Conservation (phyloP, 2,329 filamentous ascomycete genomes). For the Lachnellula cervina region DNA sequence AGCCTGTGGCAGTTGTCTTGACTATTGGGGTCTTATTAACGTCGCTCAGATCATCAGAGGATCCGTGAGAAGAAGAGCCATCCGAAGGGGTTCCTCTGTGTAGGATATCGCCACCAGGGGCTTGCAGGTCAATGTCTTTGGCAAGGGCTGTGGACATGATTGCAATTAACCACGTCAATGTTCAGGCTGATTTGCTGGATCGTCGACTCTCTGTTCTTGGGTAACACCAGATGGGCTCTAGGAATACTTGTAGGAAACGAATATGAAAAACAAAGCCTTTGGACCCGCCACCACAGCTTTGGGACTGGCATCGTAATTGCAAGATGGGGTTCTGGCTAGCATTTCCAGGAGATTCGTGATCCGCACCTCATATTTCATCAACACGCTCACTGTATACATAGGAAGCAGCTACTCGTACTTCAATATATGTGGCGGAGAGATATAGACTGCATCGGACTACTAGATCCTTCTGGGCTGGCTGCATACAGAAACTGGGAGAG, state of each 20-base stretch:
- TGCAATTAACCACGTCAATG: background rate
- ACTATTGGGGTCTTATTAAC: background rate
- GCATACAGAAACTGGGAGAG: too few species aligned
- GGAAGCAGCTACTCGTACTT: background rate
- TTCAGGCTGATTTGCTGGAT: background rate
- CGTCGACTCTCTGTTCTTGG: background rate
- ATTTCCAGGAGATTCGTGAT: constrained; percentile 3
- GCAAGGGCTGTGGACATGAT: constrained; percentile 10
- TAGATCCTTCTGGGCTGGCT: too few species aligned
- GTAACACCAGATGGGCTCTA: background rate
- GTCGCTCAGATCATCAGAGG: constrained; percentile 1
- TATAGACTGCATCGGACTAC: background rate
- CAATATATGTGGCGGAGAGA: background rate
- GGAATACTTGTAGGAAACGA: background rate
- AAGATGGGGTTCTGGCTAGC: background rate
- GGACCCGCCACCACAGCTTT: background rate
- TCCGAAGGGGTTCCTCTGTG: background rate
- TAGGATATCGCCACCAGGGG: background rate
- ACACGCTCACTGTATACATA: background rate
- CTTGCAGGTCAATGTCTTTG: constrained; percentile 1
- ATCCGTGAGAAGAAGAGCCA: constrained; percentile 1
- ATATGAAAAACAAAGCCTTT: background rate
- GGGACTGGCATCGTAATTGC: background rate
- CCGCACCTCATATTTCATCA: constrained; percentile 9
- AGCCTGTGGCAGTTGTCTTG: background rate